phyloP scores from a whole-genome alignment of 768 basidiomycete genomes.

The Phlebiopsis gigantea region DNA sequence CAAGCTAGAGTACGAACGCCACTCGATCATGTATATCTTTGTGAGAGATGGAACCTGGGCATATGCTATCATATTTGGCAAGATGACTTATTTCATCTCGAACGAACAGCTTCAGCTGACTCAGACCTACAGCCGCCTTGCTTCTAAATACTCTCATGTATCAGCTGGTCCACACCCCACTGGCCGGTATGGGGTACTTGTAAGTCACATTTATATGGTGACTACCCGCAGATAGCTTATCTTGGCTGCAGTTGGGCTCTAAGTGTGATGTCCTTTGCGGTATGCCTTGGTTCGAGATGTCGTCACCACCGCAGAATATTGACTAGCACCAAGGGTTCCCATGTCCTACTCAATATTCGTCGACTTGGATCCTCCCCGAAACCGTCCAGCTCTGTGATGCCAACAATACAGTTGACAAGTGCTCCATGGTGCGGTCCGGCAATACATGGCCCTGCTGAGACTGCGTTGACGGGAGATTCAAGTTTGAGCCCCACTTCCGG shows the following conservation, averaged over 20 bases:
- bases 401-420: background rate
- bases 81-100: background rate
- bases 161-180: conserved; percentile 11
- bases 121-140: conserved; percentile 10
- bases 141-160: conserved; percentile 20
- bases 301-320: background rate
- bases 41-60: conserved; percentile 15
- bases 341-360: conserved; percentile 2
- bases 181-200: conserved; percentile 19
- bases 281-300: background rate
- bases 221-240: background rate
- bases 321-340: background rate
- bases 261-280: conserved; percentile 5
- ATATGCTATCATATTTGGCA: conserved; percentile 12
- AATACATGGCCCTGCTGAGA: background rate
- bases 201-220: background rate
- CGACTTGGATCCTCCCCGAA: background rate
- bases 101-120: background rate
- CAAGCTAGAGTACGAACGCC: background rate
- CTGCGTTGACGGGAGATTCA: no score
- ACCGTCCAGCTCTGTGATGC: background rate
- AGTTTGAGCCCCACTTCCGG: no score
- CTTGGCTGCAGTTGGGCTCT: conserved; percentile 3
- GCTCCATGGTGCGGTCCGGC: background rate
- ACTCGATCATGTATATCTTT: conserved; percentile 9